Conservation (phyloP, 2,329 filamentous ascomycete species). For the Fusarium sp. region DNA sequence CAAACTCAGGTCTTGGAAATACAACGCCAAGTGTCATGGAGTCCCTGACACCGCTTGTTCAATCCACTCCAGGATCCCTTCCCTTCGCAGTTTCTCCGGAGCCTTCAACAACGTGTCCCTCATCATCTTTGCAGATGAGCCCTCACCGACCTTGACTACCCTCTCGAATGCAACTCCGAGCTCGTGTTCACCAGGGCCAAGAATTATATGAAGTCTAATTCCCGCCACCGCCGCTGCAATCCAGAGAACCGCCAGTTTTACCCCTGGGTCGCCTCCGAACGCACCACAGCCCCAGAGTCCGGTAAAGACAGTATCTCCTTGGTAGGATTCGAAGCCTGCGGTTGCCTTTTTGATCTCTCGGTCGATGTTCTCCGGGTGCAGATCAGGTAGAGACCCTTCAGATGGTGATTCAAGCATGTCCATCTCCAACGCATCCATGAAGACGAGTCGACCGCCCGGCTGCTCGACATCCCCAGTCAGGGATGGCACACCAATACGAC, state of each 20-base stretch:
- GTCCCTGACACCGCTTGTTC: not conserved
- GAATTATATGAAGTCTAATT: constrained; percentile 33
- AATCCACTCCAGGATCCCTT: constrained; percentile 32
- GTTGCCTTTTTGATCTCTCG: constrained; percentile 48
- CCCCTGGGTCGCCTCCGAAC: constrained; percentile 49
- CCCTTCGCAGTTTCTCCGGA: constrained; percentile 10
- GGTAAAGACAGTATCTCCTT: constrained; percentile 36
- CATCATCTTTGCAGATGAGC: not conserved
- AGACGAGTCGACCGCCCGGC: constrained; percentile 46
- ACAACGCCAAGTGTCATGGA: not conserved
- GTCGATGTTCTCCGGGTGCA: constrained; percentile 40
- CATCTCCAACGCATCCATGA: constrained; percentile 54
- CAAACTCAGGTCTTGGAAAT: not conserved
- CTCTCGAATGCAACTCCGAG: constrained; percentile 26
- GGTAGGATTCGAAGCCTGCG: constrained; percentile 43
- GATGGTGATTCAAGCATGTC: constrained; percentile 40
- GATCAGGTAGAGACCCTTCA: constrained; percentile 39
- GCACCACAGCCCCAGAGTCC: constrained; percentile 53
- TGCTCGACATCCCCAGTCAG: not conserved
- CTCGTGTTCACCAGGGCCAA: constrained; percentile 32
- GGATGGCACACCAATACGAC: not conserved
- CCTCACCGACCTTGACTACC: constrained; percentile 7
- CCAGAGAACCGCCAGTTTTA: constrained; percentile 49
- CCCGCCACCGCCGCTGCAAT: constrained; percentile 45
- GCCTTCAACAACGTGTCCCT: constrained; percentile 16